Conservation (phyloP, 345 rosid species). For the Bretschneidera sinensis region DNA sequence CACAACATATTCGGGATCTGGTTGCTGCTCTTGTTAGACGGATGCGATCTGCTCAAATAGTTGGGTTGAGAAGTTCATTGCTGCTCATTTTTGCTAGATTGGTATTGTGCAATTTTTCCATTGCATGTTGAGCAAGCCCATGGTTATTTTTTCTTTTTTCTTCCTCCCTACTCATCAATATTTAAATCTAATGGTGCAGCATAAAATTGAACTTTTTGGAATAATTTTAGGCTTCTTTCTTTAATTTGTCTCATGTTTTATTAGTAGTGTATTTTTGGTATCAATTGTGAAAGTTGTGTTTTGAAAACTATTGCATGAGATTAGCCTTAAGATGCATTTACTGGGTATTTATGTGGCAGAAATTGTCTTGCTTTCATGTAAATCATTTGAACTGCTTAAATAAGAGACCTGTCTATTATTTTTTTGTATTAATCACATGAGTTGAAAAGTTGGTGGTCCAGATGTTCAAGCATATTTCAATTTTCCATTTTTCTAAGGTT, state of each 20-base stretch:
- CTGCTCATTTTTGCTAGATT: slow-evolving; percentile 84
- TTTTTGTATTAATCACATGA: too few relatives aligned
- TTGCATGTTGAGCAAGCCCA: not conserved
- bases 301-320: not conserved
- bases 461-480: not conserved
- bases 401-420: not conserved
- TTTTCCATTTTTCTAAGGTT: not conserved
- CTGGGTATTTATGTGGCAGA: not conserved
- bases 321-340: not conserved
- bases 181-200: not conserved
- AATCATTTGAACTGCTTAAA: too few relatives aligned
- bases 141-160: slow-evolving; percentile 5
- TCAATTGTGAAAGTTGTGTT: too few relatives aligned
- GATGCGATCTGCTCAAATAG: slow-evolving; percentile 77
- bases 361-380: not conserved
- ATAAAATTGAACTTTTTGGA: not conserved
- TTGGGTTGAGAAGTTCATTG: slow-evolving; percentile 72
- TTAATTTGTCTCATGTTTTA: too few relatives aligned
- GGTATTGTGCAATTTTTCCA: slow-evolving; percentile 37
- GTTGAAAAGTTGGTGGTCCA: not conserved
- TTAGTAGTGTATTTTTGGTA: too few relatives aligned
- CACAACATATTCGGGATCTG: slow-evolving; percentile 63
- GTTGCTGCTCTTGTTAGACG: slow-evolving; percentile 84
- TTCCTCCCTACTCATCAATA: not conserved
- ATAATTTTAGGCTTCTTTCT: not conserved